Evolutionary conservation across 1,139 yeast genomes (phyloP).

Genomic region (Geotrichum restrictum): DNA sequence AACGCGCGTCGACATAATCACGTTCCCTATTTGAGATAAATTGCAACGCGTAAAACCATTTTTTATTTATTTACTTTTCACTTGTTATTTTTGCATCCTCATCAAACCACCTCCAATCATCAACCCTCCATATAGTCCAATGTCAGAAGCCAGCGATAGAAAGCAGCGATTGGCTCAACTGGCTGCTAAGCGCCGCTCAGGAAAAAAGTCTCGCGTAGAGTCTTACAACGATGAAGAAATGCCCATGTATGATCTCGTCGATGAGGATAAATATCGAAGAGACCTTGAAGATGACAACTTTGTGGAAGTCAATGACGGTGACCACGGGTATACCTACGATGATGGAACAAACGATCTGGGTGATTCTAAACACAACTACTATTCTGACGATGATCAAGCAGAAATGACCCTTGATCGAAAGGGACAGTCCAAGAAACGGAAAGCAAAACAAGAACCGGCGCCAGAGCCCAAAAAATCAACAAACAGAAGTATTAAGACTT

Average conservation of each 20-base stretch:
- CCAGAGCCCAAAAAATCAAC: conserved; percentile 26
- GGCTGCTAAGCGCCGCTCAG: conserved; percentile 14
- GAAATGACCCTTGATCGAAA: conserved; percentile 48
- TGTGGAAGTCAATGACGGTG: conserved; percentile 25
- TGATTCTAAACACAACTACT: conserved; percentile 15
- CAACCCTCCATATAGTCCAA: not conserved
- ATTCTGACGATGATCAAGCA: conserved; percentile 38
- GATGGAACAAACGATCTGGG: conserved; percentile 23
- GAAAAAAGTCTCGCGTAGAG: conserved; percentile 5
- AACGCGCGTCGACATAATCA: not conserved
- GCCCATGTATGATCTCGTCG: conserved; percentile 20
- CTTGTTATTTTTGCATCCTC: not conserved
- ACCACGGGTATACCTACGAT: conserved; percentile 19
- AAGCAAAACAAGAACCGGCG: conserved; percentile 18
- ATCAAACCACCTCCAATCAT: not conserved
- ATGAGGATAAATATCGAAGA: conserved; percentile 19
- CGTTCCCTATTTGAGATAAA: not conserved
- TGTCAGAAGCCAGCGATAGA: conserved; percentile 13
- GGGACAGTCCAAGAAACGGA: conserved; percentile 15
- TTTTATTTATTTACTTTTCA: conserved; percentile 1
- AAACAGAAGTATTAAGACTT: conserved; percentile 19
- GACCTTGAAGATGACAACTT: conserved; percentile 28
- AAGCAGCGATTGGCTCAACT: conserved; percentile 18
- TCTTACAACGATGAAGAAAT: conserved; percentile 14
- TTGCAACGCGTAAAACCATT: not conserved